These are phyloP conservation scores for Candida sanyaensis DNA, from an alignment of 1,139 yeast species.

Conservation along the genomic window DNA sequence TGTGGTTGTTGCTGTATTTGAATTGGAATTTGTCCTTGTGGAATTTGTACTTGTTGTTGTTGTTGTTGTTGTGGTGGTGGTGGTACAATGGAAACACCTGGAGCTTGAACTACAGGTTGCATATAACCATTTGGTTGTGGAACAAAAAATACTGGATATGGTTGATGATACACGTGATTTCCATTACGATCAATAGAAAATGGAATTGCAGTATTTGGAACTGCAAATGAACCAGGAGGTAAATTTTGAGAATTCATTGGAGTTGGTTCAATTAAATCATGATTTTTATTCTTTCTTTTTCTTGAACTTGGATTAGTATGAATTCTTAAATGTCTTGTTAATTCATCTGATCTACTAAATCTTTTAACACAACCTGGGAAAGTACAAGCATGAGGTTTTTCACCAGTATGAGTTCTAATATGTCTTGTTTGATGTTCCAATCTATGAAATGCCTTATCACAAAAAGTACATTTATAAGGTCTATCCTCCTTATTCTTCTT, in stretches of 20 bases:
- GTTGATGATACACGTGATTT: constrained; percentile 33
- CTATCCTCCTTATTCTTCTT: constrained; percentile 24
- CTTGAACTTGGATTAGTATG: constrained; percentile 79
- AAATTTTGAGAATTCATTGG: constrained; percentile 7
- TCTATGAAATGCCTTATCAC: constrained; percentile 90
- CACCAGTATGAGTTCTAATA: constrained; percentile 94
- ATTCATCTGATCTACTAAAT: constrained; percentile 86
- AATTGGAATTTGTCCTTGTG: too few species aligned
- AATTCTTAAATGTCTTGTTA: constrained; percentile 85
- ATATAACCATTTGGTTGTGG: constrained; percentile 21
- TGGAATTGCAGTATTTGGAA: constrained; percentile 22
- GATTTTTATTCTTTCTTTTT: constrained; percentile 34
- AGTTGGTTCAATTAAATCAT: constrained; percentile 4
- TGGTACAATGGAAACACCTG: constrained; percentile 6
- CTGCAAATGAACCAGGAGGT: constrained; percentile 6
- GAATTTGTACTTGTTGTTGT: constrained; percentile 9
- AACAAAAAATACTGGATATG: constrained; percentile 38
- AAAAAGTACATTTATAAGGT: constrained; percentile 90
- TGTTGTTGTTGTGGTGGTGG: constrained; percentile 14
- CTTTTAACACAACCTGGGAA: constrained; percentile 86
- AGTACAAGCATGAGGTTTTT: constrained; percentile 86
- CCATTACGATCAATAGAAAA: constrained; percentile 38
- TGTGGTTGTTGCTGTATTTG: too few species aligned
- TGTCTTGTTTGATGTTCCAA: constrained; percentile 94
- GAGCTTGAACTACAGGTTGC: constrained; percentile 13